Base-by-base conservation (phyloP, 1,284 basidiomycete species). In the Trichosporon ovoides region DNA sequence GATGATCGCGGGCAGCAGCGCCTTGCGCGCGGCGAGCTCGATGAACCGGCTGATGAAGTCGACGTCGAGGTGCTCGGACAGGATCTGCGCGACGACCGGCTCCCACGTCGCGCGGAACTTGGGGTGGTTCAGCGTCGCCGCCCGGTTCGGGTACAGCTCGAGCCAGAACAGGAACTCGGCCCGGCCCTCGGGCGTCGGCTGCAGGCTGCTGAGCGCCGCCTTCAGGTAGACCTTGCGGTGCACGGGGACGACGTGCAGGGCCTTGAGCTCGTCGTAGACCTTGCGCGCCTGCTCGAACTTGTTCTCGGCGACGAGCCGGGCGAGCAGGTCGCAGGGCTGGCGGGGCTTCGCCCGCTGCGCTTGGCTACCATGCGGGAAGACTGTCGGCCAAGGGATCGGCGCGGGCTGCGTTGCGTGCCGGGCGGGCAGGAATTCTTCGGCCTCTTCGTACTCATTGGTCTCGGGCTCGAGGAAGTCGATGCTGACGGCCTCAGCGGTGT, bases 321-420 rank as follows among this genome's bases (percentile, higher is more conserved):
- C 69, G 5, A 75, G 59, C 4, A 69, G 55, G 28, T 75, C 70
- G 53, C 73, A 73, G 14, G 60, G 48, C 43, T 58, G 56, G 33
- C 31, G 58, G 18, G 56, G 50, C 16, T 55, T 40, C 19, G 43
- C 13, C 38, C 18, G 38, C 50, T 35, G 43, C 31, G 38, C 38
- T 37, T 61, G 51, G 33, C 24, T n/a, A n/a, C n/a, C 34, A 28
- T 62, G 63, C 14, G 58, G 38, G 52, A 70, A 74, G 18, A 73
- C 31, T 2, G 69, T 73, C 11, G 73, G 71, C 71, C 71, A 75
- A 12, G 69, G 68, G 33, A 73, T 67, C 6, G 69, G 69, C 20
- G 57, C 49, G 2, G 62, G 52, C 16, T 52, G 35, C 6, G 38
- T 24, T 0, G 33, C 20, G 24, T 46, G 36, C 9, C 57, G 52